A percentile compares a stretch with the other conserved stretches of the same genome.
phyloP scores from a whole-genome alignment of 805 yeast genomes.

The Candida broadrunensis region DNA sequence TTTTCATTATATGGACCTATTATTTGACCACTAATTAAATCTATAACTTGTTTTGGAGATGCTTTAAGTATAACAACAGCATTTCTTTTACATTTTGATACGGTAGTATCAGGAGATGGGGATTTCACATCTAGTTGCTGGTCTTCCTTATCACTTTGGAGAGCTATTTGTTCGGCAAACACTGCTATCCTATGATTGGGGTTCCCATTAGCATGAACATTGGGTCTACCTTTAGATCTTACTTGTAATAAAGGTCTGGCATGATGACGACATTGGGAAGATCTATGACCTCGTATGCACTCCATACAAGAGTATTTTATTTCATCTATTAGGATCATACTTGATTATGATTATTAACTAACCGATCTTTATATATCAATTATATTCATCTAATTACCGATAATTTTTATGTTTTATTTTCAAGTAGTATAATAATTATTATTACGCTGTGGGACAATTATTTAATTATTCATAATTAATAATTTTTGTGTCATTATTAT shows the following conservation, averaged over 20 bases:
- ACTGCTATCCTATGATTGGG: constrained; percentile 59
- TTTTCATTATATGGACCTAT: constrained; percentile 35
- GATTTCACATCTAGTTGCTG: background rate
- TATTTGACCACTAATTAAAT: constrained; percentile 32
- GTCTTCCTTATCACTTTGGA: background rate
- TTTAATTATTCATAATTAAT: too few species aligned
- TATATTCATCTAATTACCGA: too few species aligned
- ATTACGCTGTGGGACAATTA: too few species aligned
- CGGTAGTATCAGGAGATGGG: background rate
- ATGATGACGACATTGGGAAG: constrained; percentile 81
- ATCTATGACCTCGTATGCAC: constrained; percentile 91
- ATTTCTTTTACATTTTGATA: constrained; percentile 7
- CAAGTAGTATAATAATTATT: too few species aligned
- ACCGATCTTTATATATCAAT: too few species aligned
- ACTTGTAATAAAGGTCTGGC: constrained; percentile 80
- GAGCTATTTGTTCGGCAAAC: constrained; percentile 41
- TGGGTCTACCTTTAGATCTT: constrained; percentile 86
- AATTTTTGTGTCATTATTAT: too few species aligned
- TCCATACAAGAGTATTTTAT: constrained; percentile 80
- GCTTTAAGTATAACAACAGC: constrained; percentile 34
- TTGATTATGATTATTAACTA: background rate
- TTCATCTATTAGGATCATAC: constrained; percentile 75
- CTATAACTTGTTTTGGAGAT: constrained; percentile 39
- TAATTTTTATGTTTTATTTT: too few species aligned
- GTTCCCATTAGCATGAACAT: constrained; percentile 48